Evolutionary conservation across 163 green algal species (phyloP), one percentile per base, ranked within the genome.

Genomic region (Chloromonas sp.): DNA sequence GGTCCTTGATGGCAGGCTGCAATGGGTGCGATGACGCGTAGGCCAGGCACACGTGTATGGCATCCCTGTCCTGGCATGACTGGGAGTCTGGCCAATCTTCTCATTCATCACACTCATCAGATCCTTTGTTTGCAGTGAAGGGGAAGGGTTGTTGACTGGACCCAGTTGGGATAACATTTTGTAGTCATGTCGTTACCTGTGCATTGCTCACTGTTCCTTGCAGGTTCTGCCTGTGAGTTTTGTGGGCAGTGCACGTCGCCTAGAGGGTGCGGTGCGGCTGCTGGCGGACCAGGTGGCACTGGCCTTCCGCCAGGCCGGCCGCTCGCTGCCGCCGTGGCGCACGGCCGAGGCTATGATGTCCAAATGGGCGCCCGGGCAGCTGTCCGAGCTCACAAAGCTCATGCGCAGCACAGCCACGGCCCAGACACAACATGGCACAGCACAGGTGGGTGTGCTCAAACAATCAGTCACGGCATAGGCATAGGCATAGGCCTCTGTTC

Each of bases 291-390:
- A 91, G 89, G 90, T 92, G 86, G 87, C 88, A 0, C 77, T 61
- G 0, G 87, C 86, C 3, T 94, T 93, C 66, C 71, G 76, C 13
- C 60, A 79, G 5, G 85, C 86, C 15, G 87, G 86, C 1, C 79
- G 89, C 77, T 78, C 89, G 14, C 84, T 94, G 84, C 91, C 91
- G 0, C 91, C 91, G 14, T 94, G 91, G 91, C 88, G 91, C 82
- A 90, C 89, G 1, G 79, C 85, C 60, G 81, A 87, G 60, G 91
- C 91, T 2, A 87, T 93, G 84, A 83, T 94, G 13, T 88, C 71
- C 77, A 91, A 91, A 82, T 94, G 91, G 91, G 84, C 87, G 0
- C 87, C 89, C 1, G 60, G 70, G 15, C 85, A 91, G 81, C 80
- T 92, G 60, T 0, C 15, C 8, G 80, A 90, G 80, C 84, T 92